These are phyloP conservation scores for Cucumis cinereus DNA, from an alignment of 306 rosid species.

Conservation along the genomic window DNA sequence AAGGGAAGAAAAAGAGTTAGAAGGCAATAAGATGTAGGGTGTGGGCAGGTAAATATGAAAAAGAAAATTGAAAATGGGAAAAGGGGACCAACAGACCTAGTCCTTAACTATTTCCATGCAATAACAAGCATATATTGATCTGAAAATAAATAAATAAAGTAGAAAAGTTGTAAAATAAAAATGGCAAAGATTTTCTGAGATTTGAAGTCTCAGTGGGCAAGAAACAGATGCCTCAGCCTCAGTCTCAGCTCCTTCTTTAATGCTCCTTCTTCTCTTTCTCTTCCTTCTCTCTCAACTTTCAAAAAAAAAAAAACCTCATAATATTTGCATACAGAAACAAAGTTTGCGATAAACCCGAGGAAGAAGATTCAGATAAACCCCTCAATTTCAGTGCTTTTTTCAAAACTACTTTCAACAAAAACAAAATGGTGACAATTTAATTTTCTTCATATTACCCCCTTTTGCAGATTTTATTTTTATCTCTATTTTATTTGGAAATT, in stretches of 20 bases:
- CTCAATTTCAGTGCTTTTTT: slow-evolving; percentile 30
- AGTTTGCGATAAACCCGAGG: background rate
- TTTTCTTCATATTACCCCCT: too few relatives aligned
- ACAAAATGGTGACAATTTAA: too few relatives aligned
- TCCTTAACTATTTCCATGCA: slow-evolving; percentile 11
- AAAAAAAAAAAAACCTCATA: too few relatives aligned
- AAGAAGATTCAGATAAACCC: slow-evolving; percentile 26
- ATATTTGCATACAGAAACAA: background rate
- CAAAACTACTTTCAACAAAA: too few relatives aligned
- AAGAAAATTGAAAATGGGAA: background rate
- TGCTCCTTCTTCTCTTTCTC: background rate
- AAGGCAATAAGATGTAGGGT: background rate
- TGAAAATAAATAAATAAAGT: background rate
- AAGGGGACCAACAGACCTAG: slow-evolving; percentile 7
- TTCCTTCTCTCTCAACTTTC: too few relatives aligned
- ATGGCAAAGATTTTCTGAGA: slow-evolving; percentile 16
- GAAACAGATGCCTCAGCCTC: background rate
- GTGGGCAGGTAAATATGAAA: background rate
- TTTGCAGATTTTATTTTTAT: background rate
- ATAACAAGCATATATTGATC: background rate
- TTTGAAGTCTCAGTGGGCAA: background rate
- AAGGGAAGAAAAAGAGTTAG: background rate
- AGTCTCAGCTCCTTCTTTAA: background rate
- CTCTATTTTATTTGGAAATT: slow-evolving; percentile 8
- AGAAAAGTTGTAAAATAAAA: slow-evolving; percentile 8